Conservation (phyloP, 1,284 basidiomycete species). For the Marasmius sp. region DNA sequence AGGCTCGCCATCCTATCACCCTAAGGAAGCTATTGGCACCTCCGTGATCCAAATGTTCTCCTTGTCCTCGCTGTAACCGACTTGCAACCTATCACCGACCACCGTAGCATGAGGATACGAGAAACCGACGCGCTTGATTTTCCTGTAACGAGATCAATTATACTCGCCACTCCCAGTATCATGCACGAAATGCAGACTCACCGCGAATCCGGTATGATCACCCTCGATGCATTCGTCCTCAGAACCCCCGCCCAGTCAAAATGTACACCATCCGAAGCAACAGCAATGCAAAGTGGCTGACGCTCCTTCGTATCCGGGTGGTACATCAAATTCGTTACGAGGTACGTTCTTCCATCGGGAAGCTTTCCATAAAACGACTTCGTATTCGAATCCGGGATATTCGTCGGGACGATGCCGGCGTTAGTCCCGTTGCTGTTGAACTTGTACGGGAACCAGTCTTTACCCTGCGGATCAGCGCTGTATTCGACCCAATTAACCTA, state of each 20-base stretch:
- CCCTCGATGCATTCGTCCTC: constrained; percentile 3
- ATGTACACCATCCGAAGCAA: constrained; percentile 7
- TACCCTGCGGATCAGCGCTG: not conserved
- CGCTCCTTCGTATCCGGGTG: constrained; percentile 1
- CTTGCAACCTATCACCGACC: not conserved
- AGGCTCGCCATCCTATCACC: not conserved
- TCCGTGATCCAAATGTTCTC: constrained; percentile 3
- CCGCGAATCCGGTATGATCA: constrained; percentile 3
- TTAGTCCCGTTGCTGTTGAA: not conserved
- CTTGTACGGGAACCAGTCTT: constrained; percentile 5
- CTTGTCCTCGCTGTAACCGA: constrained; percentile 5
- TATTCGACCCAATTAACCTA: constrained; percentile 7
- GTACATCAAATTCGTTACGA: constrained; percentile 3
- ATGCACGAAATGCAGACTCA: not conserved
- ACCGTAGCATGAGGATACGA: constrained; percentile 5
- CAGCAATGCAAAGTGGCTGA: constrained; percentile 4
- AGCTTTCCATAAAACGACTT: constrained; percentile 6
- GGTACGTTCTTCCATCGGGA: constrained; percentile 2
- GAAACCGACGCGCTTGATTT: constrained; percentile 1
- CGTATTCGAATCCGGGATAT: constrained; percentile 8
- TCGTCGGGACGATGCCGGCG: not conserved
- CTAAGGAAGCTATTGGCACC: not conserved
- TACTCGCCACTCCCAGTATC: too few species aligned
- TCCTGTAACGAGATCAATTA: not conserved
- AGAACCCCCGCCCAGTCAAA: constrained; percentile 7